Base-by-base conservation (phyloP, 768 basidiomycete species). In the Mycena filopes region DNA sequence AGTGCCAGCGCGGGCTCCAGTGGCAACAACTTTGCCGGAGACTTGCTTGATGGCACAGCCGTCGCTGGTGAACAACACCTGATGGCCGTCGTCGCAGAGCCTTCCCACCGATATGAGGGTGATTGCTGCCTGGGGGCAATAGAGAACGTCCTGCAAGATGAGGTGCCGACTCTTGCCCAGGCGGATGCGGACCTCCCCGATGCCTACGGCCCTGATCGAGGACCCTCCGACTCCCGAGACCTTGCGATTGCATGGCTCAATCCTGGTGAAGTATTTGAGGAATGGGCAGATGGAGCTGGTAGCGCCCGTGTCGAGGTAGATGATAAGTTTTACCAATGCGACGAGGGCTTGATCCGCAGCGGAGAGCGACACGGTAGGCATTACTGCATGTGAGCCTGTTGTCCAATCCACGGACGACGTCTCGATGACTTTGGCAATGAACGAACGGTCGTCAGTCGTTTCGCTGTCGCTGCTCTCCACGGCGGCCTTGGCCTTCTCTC, bases 161-260 rank as follows among this genome's bases (percentile, higher is more conserved):
- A 53, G 36, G 51, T 53, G 51, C 38, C 51, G 51, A 9, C 51
- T 33, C 12, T 53, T 53, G 10, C 51, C 51, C 4, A 53, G 21
- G 1, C 51, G 51, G 1, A 53, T 16, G 15, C 51, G 9, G 21
- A 53, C 51, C 25, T 53, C 49, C 4, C 49, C 49, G 5, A 50
- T n/a, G 15, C 31, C 49, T 7, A 53, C 23, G 3, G 51, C 51
- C 36, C 40, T 53, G 51, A 53, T 53, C 1, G 51, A 53, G 4
- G 51, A 40, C 7, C 51, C 51, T 1, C 51, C 36, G 21, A 53
- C 51, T 5, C 51, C 51, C 18, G 51, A 53, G 12, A 53, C 36
- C 9, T 3, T 53, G 4, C 51, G 51, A 10, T 11, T 53, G 36
- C 51, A 53, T 16, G 21, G 36, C 4, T n/a, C 36, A 16, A 53